These are phyloP conservation scores for Dioszegia hungarica DNA, from an alignment of 768 basidiomycete genomes.

Conservation along the genomic window DNA sequence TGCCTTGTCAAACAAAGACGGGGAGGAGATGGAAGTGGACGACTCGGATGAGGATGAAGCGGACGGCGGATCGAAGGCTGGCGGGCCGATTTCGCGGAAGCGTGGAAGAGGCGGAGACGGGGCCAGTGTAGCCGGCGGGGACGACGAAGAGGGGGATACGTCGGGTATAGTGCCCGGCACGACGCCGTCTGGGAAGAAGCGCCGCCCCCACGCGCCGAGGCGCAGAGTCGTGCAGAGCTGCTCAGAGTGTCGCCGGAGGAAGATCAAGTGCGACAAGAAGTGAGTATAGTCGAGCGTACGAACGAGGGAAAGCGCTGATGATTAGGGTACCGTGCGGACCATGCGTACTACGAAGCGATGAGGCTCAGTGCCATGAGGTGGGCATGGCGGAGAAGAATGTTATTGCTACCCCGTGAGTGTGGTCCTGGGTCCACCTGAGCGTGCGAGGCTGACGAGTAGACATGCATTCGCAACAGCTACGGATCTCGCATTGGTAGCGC, in stretches of 20 bases:
- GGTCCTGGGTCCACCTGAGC: neutral
- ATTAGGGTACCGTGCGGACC: conserved; percentile 46
- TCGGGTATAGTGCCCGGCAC: neutral
- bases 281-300: conserved; percentile 11
- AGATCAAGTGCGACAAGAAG: conserved; percentile 50
- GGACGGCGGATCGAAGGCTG: neutral
- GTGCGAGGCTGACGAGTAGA: neutral
- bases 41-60: neutral
- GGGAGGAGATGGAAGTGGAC: too few relatives aligned
- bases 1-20: too few relatives aligned
- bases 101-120: neutral
- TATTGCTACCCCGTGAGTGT: conserved; percentile 15
- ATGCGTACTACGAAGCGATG: conserved; percentile 42
- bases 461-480: conserved; percentile 32
- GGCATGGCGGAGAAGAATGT: conserved; percentile 40
- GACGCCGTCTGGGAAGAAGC: conserved; percentile 9
- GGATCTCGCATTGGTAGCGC: conserved; percentile 39
- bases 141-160: neutral
- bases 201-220: conserved; percentile 39
- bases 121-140: neutral
- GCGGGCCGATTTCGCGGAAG: neutral
- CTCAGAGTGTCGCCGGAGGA: conserved; percentile 48
- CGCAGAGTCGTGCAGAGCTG: conserved; percentile 48
- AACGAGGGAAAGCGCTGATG: neutral
- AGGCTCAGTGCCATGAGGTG: conserved; percentile 45